Conservation (phyloP, 2,329 filamentous ascomycete species). For the Sclerotinia glacialis region DNA sequence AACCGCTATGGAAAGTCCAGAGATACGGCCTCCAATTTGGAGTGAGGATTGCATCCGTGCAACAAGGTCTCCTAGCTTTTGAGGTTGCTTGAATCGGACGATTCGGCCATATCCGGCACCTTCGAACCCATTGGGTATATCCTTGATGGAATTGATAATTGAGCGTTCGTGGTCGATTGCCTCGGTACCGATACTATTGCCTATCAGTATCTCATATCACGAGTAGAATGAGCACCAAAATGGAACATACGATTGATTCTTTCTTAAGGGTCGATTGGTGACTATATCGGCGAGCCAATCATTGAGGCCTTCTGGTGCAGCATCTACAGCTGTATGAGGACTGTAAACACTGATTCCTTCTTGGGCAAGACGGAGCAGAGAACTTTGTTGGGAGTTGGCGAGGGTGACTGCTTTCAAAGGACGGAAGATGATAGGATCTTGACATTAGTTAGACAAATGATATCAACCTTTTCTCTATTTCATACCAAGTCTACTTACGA, state of each 20-base stretch:
- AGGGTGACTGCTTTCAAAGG: constrained; percentile 86
- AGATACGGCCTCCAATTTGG: constrained; percentile 20
- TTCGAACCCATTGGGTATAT: constrained; percentile 32
- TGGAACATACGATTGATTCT: constrained; percentile 18
- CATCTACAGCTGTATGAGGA: constrained; percentile 92
- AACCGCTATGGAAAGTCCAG: constrained; percentile 35
- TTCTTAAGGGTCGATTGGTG: constrained; percentile 40
- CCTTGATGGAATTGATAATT: constrained; percentile 35
- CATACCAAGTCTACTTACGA: constrained; percentile 53
- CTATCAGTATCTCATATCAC: constrained; percentile 2
- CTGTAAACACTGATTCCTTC: constrained; percentile 93
- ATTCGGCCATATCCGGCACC: constrained; percentile 39
- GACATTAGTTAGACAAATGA: constrained; percentile 19
- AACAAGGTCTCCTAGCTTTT: constrained; percentile 31
- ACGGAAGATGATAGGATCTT: constrained; percentile 95
- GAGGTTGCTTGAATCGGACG: constrained; percentile 33
- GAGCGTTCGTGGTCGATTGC: constrained; percentile 24
- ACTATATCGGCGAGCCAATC: constrained; percentile 93
- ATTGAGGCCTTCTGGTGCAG: constrained; percentile 78
- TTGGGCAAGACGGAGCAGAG: constrained; percentile 76
- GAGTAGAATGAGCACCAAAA: background rate
- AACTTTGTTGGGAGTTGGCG: constrained; percentile 79
- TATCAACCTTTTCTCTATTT: background rate
- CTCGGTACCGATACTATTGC: constrained; percentile 28
- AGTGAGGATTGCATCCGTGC: constrained; percentile 32